Conservation (phyloP, 1,284 basidiomycete genomes). For the Ceratobasidium theobromae region DNA sequence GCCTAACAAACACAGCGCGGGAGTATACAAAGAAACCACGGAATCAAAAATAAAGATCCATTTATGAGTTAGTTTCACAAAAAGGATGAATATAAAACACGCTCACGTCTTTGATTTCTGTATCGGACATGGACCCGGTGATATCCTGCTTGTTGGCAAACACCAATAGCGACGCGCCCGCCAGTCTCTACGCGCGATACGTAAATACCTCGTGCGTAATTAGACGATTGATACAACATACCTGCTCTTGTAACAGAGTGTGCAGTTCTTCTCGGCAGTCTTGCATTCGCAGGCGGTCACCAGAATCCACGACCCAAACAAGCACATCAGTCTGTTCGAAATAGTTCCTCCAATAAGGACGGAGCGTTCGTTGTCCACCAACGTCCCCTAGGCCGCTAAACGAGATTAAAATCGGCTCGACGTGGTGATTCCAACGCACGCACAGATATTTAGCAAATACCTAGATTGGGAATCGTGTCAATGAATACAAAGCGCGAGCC, state of each 20-base stretch:
- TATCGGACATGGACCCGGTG: conserved; percentile 76
- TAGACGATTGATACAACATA: conserved; percentile 49
- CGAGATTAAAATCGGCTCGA: neutral
- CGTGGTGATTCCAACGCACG: conserved; percentile 41
- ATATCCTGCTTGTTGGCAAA: conserved; percentile 99
- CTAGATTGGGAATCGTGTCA: conserved; percentile 46
- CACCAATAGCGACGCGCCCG: conserved; percentile 91
- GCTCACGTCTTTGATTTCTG: conserved; percentile 80
- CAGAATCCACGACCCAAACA: conserved; percentile 98
- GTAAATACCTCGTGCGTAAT: neutral
- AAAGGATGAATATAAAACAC: conserved; percentile 22
- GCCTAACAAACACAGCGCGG: conserved; percentile 51
- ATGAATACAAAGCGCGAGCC: neutral
- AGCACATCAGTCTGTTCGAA: conserved; percentile 98
- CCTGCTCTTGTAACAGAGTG: conserved; percentile 86
- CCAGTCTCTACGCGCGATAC: conserved; percentile 63
- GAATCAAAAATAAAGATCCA: neutral
- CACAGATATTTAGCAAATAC: conserved; percentile 92
- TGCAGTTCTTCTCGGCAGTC: conserved; percentile 90
- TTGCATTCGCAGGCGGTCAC: conserved; percentile 82
- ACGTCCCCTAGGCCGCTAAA: conserved; percentile 80
- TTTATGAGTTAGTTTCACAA: neutral
- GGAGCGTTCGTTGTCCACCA: conserved; percentile 90
- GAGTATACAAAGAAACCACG: neutral
- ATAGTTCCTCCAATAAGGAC: conserved; percentile 99